Evolutionary conservation across 352 stramenopile species (phyloP).

Genomic region (Thraustochytrium sp.): DNA sequence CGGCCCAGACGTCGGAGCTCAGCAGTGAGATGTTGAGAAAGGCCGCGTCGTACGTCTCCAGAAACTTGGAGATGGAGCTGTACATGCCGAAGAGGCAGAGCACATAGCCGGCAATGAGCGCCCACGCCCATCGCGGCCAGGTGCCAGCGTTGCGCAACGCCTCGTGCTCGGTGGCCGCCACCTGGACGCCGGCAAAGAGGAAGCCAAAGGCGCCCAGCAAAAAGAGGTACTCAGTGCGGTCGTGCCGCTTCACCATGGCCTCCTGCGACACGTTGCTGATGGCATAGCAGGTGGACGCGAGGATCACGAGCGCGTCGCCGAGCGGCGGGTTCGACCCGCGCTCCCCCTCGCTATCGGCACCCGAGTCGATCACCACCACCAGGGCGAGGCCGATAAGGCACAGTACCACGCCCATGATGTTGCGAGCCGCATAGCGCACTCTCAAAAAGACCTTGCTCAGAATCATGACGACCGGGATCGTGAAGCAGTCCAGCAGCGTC

Average conservation of each 20-base stretch:
- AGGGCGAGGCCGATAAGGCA: slow-evolving; percentile 67
- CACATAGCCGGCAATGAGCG: slow-evolving; percentile 63
- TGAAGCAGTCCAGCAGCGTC: slow-evolving; percentile 91
- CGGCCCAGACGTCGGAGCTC: slow-evolving; percentile 88
- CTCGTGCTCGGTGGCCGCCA: slow-evolving; percentile 68
- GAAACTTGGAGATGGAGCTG: slow-evolving; percentile 70
- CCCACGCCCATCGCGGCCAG: slow-evolving; percentile 21
- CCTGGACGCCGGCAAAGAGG: slow-evolving; percentile 75
- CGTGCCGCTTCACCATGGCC: slow-evolving; percentile 66
- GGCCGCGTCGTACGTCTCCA: slow-evolving; percentile 79
- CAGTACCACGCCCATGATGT: slow-evolving; percentile 68
- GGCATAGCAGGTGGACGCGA: slow-evolving; percentile 81
- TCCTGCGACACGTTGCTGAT: slow-evolving; percentile 82
- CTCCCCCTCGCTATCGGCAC: too few relatives aligned
- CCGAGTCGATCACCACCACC: not conserved
- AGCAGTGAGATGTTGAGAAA: slow-evolving; percentile 93
- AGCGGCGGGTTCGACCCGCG: slow-evolving; percentile 55
- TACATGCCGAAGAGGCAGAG: slow-evolving; percentile 82
- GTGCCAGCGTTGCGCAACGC: slow-evolving; percentile 36
- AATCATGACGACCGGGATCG: slow-evolving; percentile 87
- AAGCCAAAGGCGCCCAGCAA: slow-evolving; percentile 84
- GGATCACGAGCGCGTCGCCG: slow-evolving; percentile 81
- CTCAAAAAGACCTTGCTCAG: slow-evolving; percentile 77
- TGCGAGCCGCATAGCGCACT: slow-evolving; percentile 61
- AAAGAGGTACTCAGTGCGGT: slow-evolving; percentile 81